Evolutionary conservation across 495 filamentous ascomycete species (phyloP).

Genomic region (Beverwykella pulmonaria): DNA sequence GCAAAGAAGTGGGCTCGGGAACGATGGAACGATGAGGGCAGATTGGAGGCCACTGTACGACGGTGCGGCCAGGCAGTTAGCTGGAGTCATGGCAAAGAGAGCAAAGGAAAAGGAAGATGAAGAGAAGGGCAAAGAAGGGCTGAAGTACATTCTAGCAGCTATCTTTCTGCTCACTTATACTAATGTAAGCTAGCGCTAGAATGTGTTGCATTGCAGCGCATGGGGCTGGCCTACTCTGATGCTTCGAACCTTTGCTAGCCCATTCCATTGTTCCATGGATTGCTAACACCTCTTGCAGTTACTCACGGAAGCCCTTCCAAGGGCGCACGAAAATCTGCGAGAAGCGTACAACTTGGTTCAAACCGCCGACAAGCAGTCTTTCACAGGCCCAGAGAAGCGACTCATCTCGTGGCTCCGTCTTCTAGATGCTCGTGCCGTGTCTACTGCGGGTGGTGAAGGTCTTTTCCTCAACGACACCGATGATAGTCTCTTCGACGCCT

Average conservation of each 20-base stretch:
- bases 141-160: constrained; percentile 18
- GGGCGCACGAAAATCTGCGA: constrained; percentile 23
- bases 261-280: no score
- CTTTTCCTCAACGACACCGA: constrained; percentile 23
- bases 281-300: constrained; percentile 4
- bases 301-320: constrained; percentile 22
- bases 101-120: constrained; percentile 5
- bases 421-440: constrained; percentile 26
- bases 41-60: constrained; percentile 27
- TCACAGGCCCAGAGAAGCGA: constrained; percentile 22
- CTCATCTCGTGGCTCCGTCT: constrained; percentile 29
- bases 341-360: constrained; percentile 24
- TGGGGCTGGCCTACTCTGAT: no score
- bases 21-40: not conserved
- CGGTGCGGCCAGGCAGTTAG: constrained; percentile 18
- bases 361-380: constrained; percentile 9
- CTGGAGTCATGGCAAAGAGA: constrained; percentile 3
- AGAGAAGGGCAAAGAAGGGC: constrained; percentile 12
- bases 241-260: no score
- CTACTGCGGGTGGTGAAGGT: constrained; percentile 25
- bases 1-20: constrained; percentile 12
- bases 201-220: not conserved
- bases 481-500: constrained; percentile 22
- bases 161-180: constrained; percentile 24
- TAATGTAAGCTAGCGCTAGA: constrained; percentile 14